These are phyloP conservation scores for Oryza glumipatula DNA, from an alignment of 176 grass and related monocot genomes.

Conservation along the genomic window DNA sequence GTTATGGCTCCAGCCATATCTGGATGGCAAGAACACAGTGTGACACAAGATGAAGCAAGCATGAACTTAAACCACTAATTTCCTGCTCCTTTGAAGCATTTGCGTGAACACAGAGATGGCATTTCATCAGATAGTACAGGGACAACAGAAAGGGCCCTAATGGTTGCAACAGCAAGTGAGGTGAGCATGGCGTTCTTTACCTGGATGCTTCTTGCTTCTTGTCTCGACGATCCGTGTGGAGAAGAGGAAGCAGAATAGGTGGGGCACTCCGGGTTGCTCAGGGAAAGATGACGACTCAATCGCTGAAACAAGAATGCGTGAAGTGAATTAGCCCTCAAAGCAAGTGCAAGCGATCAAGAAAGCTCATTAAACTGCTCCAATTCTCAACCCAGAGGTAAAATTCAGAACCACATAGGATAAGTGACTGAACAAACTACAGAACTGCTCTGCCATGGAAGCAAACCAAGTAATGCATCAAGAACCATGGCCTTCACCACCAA, in stretches of 20 bases:
- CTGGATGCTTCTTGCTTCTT: background rate
- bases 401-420: background rate
- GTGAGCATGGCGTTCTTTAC: background rate
- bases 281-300: background rate
- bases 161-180: background rate
- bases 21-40: background rate
- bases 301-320: conserved; percentile 34
- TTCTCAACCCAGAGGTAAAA: background rate
- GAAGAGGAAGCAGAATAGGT: background rate
- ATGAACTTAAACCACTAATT: background rate
- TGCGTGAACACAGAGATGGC: background rate
- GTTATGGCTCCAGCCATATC: background rate
- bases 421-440: background rate
- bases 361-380: background rate
- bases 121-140: background rate
- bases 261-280: background rate
- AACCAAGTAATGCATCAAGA: background rate
- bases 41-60: background rate
- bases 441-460: background rate
- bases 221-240: background rate
- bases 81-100: conserved; percentile 17
- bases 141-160: background rate
- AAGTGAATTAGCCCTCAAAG: background rate
- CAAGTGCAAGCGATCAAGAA: background rate
- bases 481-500: background rate